Conservation (phyloP, 1,284 basidiomycete species). For the Moniliophthora roreri region DNA sequence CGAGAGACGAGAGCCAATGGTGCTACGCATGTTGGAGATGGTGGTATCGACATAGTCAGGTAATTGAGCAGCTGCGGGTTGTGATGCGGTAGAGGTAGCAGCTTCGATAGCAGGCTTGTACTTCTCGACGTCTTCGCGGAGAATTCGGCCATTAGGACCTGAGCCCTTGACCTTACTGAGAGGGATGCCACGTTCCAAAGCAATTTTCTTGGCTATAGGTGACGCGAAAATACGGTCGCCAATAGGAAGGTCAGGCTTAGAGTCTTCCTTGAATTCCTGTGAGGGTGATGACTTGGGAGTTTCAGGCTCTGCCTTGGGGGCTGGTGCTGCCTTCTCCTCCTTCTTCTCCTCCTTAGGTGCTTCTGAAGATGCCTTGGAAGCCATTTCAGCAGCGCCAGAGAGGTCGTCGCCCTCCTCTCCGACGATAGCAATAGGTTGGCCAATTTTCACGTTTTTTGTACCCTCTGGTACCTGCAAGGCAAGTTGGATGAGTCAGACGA, state of each 20-base stretch:
- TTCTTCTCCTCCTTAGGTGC: slow-evolving; percentile 38
- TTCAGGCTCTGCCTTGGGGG: slow-evolving; percentile 15
- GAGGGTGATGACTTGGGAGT: slow-evolving; percentile 22
- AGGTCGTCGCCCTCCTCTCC: slow-evolving; percentile 95
- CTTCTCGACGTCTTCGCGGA: slow-evolving; percentile 92
- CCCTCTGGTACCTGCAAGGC: slow-evolving; percentile 71
- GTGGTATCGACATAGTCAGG: slow-evolving; percentile 89
- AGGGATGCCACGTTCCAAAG: slow-evolving; percentile 92
- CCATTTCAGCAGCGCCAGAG: slow-evolving; percentile 78
- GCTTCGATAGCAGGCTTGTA: slow-evolving; percentile 63
- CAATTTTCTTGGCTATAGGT: slow-evolving; percentile 96
- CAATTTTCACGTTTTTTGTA: slow-evolving; percentile 85
- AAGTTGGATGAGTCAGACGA: slow-evolving; percentile 4
- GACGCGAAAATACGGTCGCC: slow-evolving; percentile 91
- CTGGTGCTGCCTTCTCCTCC: slow-evolving; percentile 36
- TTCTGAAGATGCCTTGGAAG: slow-evolving; percentile 53
- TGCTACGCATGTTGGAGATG: slow-evolving; percentile 93
- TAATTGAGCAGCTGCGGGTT: slow-evolving; percentile 42
- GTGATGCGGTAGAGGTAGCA: slow-evolving; percentile 42
- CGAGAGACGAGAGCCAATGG: slow-evolving; percentile 87
- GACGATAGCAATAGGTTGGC: slow-evolving; percentile 85
- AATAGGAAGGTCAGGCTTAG: slow-evolving; percentile 56
- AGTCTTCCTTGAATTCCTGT: slow-evolving; percentile 31
- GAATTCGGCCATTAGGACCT: slow-evolving; percentile 92
- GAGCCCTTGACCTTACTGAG: slow-evolving; percentile 90